Percentiles rank a stretch among this genome's conserved stretches.
These are phyloP conservation scores for Candida coquimbonensis DNA, from an alignment of 805 yeast species.

Conservation along the genomic window DNA sequence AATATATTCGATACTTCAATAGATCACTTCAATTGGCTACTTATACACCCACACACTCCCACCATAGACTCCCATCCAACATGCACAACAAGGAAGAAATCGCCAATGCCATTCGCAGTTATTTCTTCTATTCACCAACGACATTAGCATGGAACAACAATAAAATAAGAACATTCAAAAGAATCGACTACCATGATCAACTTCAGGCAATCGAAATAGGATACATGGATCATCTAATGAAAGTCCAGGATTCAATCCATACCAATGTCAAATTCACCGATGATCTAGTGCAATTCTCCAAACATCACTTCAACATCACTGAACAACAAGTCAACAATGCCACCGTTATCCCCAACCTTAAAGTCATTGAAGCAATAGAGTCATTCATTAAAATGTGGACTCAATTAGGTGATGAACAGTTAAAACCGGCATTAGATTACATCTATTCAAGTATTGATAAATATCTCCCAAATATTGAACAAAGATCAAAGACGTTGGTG, in stretches of 20 bases:
- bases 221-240: conserved; percentile 44
- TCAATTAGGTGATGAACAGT: conserved; percentile 37
- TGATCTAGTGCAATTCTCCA: conserved; percentile 35
- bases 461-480: conserved; percentile 19
- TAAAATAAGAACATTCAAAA: conserved; percentile 35
- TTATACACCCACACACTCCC: too few relatives aligned
- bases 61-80: too few relatives aligned
- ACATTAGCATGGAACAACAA: conserved; percentile 39
- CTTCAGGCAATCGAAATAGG: conserved; percentile 44
- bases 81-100: conserved; percentile 21
- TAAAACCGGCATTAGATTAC: conserved; percentile 47
- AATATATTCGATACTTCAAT: too few relatives aligned
- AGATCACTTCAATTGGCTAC: too few relatives aligned
- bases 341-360: conserved; percentile 23
- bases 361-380: conserved; percentile 63
- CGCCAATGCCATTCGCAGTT: conserved; percentile 35
- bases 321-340: conserved; percentile 36
- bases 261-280: conserved; percentile 42
- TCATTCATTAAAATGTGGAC: conserved; percentile 82
- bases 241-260: conserved; percentile 39
- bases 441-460: conserved; percentile 36
- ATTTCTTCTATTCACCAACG: conserved; percentile 36
- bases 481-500: conserved; percentile 38
- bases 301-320: conserved; percentile 29
- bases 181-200: conserved; percentile 52